Conservation (phyloP, 2,329 filamentous ascomycete species). For the Helminthosporium solani region DNA sequence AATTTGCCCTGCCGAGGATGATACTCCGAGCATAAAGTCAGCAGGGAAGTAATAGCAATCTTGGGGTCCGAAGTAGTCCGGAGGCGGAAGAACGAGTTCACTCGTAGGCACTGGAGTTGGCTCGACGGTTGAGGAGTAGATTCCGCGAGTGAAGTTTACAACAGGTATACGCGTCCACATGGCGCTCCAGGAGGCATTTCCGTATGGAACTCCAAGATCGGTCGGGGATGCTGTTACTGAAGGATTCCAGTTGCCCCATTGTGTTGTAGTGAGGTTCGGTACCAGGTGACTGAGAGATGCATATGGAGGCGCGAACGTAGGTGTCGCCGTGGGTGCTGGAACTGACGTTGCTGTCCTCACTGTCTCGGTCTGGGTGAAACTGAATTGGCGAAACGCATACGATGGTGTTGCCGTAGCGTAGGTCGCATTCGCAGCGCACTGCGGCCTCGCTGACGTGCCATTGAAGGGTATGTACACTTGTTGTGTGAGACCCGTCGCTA, state of each 20-base stretch:
- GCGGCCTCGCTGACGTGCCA: slow-evolving; percentile 28
- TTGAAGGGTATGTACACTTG: slow-evolving; percentile 39
- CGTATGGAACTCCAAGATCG: slow-evolving; percentile 40
- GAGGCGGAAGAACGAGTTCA: slow-evolving; percentile 58
- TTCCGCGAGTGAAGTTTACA: slow-evolving; percentile 39
- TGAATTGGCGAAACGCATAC: slow-evolving; percentile 35
- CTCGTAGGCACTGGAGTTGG: slow-evolving; percentile 57
- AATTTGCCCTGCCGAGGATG: slow-evolving; percentile 29
- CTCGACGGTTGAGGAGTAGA: slow-evolving; percentile 55
- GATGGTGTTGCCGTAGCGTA: slow-evolving; percentile 30
- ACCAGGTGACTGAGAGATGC: slow-evolving; percentile 38
- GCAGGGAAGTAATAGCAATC: slow-evolving; percentile 54
- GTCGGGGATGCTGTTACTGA: slow-evolving; percentile 36
- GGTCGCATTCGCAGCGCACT: slow-evolving; percentile 26
- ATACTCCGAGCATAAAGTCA: slow-evolving; percentile 44
- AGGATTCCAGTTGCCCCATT: slow-evolving; percentile 47
- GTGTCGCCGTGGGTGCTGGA: slow-evolving; percentile 33
- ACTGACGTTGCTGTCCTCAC: slow-evolving; percentile 41
- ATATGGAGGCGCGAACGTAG: slow-evolving; percentile 41
- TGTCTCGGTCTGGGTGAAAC: slow-evolving; percentile 44
- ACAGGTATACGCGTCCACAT: slow-evolving; percentile 40
- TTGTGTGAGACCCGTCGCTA: slow-evolving; percentile 21
- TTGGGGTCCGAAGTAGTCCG: slow-evolving; percentile 52
- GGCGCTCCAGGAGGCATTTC: slow-evolving; percentile 43
- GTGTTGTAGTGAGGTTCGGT: slow-evolving; percentile 40